Percentiles rank a stretch among this genome's conserved stretches.
Conservation (phyloP, 2,329 filamentous ascomycete genomes). For the Podosphaera fusca region DNA sequence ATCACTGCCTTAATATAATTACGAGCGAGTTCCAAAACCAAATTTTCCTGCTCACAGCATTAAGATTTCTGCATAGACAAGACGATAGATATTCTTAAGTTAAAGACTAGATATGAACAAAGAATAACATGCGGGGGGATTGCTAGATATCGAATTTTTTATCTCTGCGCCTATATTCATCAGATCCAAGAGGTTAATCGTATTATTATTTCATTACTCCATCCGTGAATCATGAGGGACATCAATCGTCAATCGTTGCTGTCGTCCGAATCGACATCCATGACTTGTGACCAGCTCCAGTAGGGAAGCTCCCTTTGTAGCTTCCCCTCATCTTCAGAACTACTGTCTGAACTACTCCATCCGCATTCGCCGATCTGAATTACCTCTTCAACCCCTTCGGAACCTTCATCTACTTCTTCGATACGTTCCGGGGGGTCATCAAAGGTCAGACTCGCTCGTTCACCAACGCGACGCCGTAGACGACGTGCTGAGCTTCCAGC, state of each 20-base stretch:
- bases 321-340: constrained; percentile 4
- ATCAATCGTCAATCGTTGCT: neutral
- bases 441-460: constrained; percentile 14
- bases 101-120: no score
- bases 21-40: no score
- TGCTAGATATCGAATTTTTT: neutral
- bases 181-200: neutral
- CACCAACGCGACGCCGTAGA: constrained; percentile 14
- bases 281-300: constrained; percentile 11
- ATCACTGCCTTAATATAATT: no score
- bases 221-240: neutral
- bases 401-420: constrained; percentile 14
- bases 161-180: no score
- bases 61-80: no score
- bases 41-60: no score
- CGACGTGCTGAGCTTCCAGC: constrained; percentile 15
- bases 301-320: constrained; percentile 11
- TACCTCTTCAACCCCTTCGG: constrained; percentile 14
- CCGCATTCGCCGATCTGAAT: constrained; percentile 7
- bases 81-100: no score
- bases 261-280: constrained; percentile 4
- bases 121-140: no score
- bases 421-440: constrained; percentile 16
- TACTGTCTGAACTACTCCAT: constrained; percentile 4
- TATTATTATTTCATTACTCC: neutral